Conservation (phyloP, 176 grass and related monocot species). For the Alopecurus myosuroides region DNA sequence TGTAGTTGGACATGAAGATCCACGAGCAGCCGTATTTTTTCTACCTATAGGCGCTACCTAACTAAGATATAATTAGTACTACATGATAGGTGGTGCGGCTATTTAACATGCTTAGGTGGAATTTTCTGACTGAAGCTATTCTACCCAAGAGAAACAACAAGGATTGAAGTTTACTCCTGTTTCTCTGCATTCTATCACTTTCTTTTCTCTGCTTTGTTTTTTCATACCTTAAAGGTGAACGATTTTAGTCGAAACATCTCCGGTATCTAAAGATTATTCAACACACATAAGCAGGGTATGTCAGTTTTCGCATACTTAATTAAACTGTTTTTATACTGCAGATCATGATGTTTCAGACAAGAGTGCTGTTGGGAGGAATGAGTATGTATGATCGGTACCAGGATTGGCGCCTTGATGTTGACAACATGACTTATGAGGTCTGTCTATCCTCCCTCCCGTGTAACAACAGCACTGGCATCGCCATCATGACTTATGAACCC, state of each 20-base stretch:
- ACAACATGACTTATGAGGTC: slow-evolving; percentile 97
- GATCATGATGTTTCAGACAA: slow-evolving; percentile 98
- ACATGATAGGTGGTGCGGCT: neutral
- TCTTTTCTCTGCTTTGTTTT: neutral
- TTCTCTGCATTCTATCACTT: neutral
- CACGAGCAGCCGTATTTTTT: neutral
- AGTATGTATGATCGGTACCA: slow-evolving; percentile 63
- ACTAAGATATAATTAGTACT: neutral
- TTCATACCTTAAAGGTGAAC: neutral
- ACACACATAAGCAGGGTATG: neutral
- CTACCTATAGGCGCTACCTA: neutral
- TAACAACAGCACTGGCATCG: neutral
- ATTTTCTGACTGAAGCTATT: neutral
- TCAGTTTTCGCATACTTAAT: neutral
- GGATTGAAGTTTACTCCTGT: neutral
- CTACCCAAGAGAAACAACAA: neutral
- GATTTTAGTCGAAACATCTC: neutral
- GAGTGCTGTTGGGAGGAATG: slow-evolving; percentile 83
- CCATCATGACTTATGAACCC: neutral
- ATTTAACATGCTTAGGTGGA: neutral
- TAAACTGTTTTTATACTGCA: slow-evolving; percentile 14
- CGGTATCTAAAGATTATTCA: neutral
- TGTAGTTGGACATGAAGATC: slow-evolving; percentile 16
- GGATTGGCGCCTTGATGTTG: slow-evolving; percentile 93
- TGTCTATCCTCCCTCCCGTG: neutral